Base-by-base conservation (phyloP, 2,329 filamentous ascomycete species). In the Sporothrix protearum region DNA sequence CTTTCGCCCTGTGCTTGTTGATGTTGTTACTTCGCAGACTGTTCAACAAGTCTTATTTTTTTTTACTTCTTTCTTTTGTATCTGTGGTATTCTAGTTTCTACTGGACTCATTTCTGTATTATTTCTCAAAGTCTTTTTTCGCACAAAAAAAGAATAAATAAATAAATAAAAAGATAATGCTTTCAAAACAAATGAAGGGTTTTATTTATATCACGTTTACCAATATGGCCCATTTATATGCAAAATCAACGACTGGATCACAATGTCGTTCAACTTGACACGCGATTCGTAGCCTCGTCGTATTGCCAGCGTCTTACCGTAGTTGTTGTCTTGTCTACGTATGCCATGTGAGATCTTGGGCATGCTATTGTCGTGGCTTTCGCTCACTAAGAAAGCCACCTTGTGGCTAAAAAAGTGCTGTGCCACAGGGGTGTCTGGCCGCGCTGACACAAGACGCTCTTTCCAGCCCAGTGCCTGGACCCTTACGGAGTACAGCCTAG, bases 371-470 rank as follows among this genome's bases (percentile, higher is more conserved):
- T 19, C n/a, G 36, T 64, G 59, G 57, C 33, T 63, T 42, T 33
- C 30, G 3, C 12, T 42, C 57, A 16, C 57, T 39, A 22, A 19
- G n/a, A 45, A 14, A 45, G 36, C 57, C 57, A 61, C 33, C 10
- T 39, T 64, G 59, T 64, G 59, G 59, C 59, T 64, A 9, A 16
- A 45, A 45, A 64, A 28, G 57, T 28, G 22, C 36, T 63, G n/a
- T 63, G 57, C n/a, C 33, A 63, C 36, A 42, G 5, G 10, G 9
- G 33, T 36, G 22, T 22, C 22, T 45, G 12, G 36, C 10, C 33
- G 36, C 2, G 7, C 10, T 63, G 59, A 45, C 59, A 63, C 53
- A 22, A 53, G 25, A 39, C 10, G 59, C 36, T 16, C 36, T 47
- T 47, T 28, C 53, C 51, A 33, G 53, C n/a, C 49, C 36, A 22